phyloP scores from a whole-genome alignment of 257 asterid genomes.

The Solanum tacnaense region DNA sequence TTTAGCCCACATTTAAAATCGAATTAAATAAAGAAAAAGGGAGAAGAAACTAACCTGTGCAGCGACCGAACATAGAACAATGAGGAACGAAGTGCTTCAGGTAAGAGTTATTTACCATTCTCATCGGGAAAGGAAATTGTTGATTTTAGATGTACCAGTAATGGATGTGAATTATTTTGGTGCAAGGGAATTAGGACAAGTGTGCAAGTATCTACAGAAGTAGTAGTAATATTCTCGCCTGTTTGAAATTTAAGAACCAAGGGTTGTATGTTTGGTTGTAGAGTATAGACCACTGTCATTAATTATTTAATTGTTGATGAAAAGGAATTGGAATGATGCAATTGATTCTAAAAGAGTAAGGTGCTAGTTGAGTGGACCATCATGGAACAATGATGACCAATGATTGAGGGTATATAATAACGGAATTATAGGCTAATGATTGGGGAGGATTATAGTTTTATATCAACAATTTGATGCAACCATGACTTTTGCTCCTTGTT shows the following conservation, averaged over 20 bases:
- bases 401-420: not conserved
- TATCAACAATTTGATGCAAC: not conserved
- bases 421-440: not conserved
- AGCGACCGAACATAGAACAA: not conserved
- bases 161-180: not conserved
- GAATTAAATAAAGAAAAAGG: too few species aligned
- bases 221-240: not conserved
- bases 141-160: too few species aligned
- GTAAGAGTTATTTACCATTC: too few species aligned
- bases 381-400: not conserved
- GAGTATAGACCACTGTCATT: not conserved
- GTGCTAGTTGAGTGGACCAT: not conserved
- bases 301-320: too few species aligned
- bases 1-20: not conserved
- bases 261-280: not conserved
- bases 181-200: not conserved
- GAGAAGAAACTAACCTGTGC: not conserved
- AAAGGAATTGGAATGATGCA: too few species aligned
- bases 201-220: not conserved
- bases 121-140: too few species aligned
- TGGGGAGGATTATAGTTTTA: not conserved
- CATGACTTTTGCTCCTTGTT: not conserved
- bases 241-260: not conserved
- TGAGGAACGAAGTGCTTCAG: not conserved
- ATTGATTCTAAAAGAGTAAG: not conserved